Evolutionary conservation across 192 early-diverging fungal species (phyloP), one percentile per base, ranked within the genome.

Genomic region (Backusella macrospora): DNA sequence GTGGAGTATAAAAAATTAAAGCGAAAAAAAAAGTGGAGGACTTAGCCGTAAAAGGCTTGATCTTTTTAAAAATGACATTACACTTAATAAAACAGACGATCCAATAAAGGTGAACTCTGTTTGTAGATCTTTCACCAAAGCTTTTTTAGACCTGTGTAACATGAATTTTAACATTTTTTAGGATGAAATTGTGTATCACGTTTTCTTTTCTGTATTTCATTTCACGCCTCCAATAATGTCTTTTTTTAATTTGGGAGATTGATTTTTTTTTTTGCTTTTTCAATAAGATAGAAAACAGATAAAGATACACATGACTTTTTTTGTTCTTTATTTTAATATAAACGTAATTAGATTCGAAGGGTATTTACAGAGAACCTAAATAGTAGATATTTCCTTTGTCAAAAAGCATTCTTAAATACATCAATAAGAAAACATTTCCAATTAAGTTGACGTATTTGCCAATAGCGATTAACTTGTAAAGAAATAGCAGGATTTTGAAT

Each of bases 1-100:
- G 52, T 59, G 52, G 52, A 59, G 52, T 59, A 23, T 59, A 59
- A 59, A 59, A 59, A 59, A 59, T 59, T 59, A 59, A 59, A 59
- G 52, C 52, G 52, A 59, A 66, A 42, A 68, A 67, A 68, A 47
- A 68, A 68, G 12, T 44, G 23, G 42, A 47, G 43, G 43, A 40
- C 43, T 66, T 66, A 66, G 65, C 65, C 65, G 37, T 66, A 66
- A 66, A 66, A 66, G 65, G 65, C 23, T 66, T 66, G 65, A 66
- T 43, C 40, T 66, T 38, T 43, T 66, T 40, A 40, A 59, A 59
- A 18, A 40, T 66, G 38, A 66, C 65, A 66, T 66, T 66, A 66
- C 65, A 66, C 65, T 66, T 66, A 66, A 66, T 66, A 66, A 66
- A 66, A 12, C 40, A 4, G 65, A 43, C 40, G 65, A 66, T 66